phyloP scores from a whole-genome alignment of 768 basidiomycete genomes.

The Asterophora parasitica region DNA sequence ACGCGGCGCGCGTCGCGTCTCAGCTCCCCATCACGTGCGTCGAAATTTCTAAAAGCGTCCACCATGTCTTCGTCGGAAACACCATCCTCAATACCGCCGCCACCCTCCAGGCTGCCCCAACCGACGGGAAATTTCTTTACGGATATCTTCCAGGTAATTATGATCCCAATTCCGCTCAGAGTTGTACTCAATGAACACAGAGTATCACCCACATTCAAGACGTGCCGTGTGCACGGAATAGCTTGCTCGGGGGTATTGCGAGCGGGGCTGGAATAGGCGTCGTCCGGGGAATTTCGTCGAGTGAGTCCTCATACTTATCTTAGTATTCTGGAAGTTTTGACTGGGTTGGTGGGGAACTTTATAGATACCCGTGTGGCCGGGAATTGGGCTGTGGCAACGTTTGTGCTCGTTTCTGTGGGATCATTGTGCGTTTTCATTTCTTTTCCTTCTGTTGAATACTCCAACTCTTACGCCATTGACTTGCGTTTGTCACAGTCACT shows the following conservation, averaged over 20 bases:
- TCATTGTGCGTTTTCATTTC: slow-evolving; percentile 53
- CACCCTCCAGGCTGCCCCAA: slow-evolving; percentile 32
- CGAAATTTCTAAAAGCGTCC: neutral
- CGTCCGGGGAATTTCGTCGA: slow-evolving; percentile 59
- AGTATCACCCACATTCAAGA: slow-evolving; percentile 61
- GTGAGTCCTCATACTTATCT: slow-evolving; percentile 35
- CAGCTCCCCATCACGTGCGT: too few relatives aligned
- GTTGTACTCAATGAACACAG: slow-evolving; percentile 18
- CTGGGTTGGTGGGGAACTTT: neutral
- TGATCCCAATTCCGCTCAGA: neutral
- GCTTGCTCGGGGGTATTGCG: slow-evolving; percentile 74
- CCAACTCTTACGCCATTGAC: too few relatives aligned
- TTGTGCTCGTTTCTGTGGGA: slow-evolving; percentile 58
- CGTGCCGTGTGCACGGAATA: slow-evolving; percentile 74
- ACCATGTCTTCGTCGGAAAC: neutral
- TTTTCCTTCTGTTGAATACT: neutral
- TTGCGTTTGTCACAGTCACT: slow-evolving; percentile 38
- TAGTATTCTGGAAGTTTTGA: neutral
- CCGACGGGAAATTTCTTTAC: slow-evolving; percentile 33
- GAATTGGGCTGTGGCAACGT: slow-evolving; percentile 79
- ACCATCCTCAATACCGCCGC: slow-evolving; percentile 17
- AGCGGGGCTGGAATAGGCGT: slow-evolving; percentile 74
- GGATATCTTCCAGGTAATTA: slow-evolving; percentile 31
- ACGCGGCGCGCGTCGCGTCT: too few relatives aligned
- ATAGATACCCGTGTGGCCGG: slow-evolving; percentile 62